phyloP scores from a whole-genome alignment of 2,329 filamentous ascomycete genomes.

The Nannizziopsis arthrosporioides region DNA sequence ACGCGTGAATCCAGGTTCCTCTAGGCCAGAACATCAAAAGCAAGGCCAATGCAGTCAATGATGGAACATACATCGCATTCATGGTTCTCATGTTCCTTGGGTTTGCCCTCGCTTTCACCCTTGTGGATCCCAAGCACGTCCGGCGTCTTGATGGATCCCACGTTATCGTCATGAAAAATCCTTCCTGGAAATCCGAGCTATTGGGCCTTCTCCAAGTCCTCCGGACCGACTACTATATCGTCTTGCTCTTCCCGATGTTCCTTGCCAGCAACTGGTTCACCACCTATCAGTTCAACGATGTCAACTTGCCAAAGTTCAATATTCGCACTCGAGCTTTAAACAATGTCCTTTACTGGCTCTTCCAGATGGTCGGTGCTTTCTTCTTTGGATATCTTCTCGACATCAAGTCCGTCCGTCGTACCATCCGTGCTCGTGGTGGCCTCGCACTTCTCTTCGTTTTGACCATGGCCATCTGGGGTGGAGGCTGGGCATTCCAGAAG shows the following conservation, averaged over 20 bases:
- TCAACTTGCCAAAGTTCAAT: constrained; percentile 61
- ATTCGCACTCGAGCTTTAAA: constrained; percentile 66
- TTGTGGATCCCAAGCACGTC: constrained; percentile 61
- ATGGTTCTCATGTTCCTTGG: constrained; percentile 69
- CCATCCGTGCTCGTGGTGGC: constrained; percentile 53
- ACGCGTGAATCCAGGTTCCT: constrained; percentile 26
- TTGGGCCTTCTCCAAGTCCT: constrained; percentile 64
- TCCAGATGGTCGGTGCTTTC: constrained; percentile 66
- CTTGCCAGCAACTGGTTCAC: constrained; percentile 71
- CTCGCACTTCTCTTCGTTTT: constrained; percentile 52
- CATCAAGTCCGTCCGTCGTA: constrained; percentile 46
- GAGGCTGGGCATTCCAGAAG: constrained; percentile 66
- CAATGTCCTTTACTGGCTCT: constrained; percentile 64
- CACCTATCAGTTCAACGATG: constrained; percentile 64
- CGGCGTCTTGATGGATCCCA: constrained; percentile 65
- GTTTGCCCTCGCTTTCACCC: constrained; percentile 54
- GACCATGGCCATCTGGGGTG: constrained; percentile 72
- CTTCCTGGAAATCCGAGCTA: constrained; percentile 71
- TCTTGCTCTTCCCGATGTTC: constrained; percentile 72
- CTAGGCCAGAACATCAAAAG: constrained; percentile 38
- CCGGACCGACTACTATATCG: constrained; percentile 56
- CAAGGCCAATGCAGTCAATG: constrained; percentile 35
- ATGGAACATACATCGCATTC: constrained; percentile 82
- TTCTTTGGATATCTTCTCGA: constrained; percentile 64
- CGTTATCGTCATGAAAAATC: constrained; percentile 83